Evolutionary conservation across 306 rosid genomes (phyloP).

Genomic region (Vicia villosa): DNA sequence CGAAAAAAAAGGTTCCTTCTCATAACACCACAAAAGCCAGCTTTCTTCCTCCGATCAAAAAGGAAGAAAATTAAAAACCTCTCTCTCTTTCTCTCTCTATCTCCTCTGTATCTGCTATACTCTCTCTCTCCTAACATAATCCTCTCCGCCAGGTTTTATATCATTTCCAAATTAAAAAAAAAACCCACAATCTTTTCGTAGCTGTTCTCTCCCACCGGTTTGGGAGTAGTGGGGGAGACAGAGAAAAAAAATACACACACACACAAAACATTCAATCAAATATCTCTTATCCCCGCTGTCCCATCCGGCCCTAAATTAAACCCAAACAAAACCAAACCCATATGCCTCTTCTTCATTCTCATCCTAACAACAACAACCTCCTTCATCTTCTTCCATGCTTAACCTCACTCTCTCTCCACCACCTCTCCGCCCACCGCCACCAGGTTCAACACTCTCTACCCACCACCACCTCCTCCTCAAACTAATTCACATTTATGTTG

Average conservation of each 20-base stretch:
- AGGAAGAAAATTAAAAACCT: not conserved
- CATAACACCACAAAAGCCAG: constrained; percentile 52
- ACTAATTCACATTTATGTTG: not conserved
- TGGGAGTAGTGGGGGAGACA: constrained; percentile 54
- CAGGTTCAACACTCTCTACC: constrained; percentile 30
- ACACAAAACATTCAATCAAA: not conserved
- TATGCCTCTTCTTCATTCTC: constrained; percentile 15
- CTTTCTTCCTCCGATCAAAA: not conserved
- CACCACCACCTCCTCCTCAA: not conserved
- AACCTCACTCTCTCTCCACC: constrained; percentile 48
- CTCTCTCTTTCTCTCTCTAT: not conserved
- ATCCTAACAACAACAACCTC: not conserved
- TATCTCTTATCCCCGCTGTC: constrained; percentile 12
- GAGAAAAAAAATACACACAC: not conserved
- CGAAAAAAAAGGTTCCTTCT: constrained; percentile 48
- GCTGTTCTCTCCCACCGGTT: constrained; percentile 48
- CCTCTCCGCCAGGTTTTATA: constrained; percentile 33
- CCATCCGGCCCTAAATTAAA: constrained; percentile 24
- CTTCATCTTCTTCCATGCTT: constrained; percentile 58
- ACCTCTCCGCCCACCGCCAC: constrained; percentile 43
- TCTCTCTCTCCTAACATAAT: not conserved
- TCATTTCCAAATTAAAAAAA: constrained; percentile 1
- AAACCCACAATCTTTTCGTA: not conserved
- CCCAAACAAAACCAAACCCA: not conserved
- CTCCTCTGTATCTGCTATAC: not conserved